Base-by-base conservation (phyloP, 2,329 filamentous ascomycete species). In the Colletotrichum cereale region DNA sequence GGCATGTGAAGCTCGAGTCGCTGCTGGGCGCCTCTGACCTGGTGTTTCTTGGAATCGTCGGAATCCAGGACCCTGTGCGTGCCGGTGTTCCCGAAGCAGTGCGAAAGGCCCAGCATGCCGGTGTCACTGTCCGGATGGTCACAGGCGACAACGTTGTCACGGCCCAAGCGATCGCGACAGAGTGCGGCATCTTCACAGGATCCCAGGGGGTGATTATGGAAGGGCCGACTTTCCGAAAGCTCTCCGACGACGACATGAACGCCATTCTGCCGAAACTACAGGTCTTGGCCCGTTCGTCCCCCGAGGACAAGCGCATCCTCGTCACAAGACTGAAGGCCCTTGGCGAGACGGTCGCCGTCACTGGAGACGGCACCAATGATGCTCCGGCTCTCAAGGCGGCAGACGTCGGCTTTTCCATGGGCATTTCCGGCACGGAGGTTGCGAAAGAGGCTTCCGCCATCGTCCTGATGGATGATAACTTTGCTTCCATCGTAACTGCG, bases 341-440 rank as follows among this genome's bases (percentile, higher is more conserved):
- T 71, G 90, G 90, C 31, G 88, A 91, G 78, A 91, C 88, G 5
- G 90, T 92, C 26, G 90, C 90, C 44, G 89, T 91, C 1, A 91
- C 90, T 40, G 90, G 90, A 73, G 90, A 91, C 74, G 90, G 89
- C 57, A 91, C 89, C 47, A 91, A 91, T 64, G 90, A 92, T 75
- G 89, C 89, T 1, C 88, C 90, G 31, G 90, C 90, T 66, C 81
- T 92, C 29, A 91, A 91, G 79, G 88, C 87, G 62, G 90, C 90
- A 11, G 90, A 92, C 78, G 89, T 92, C 62, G 90, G 90, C n/a
- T 91, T 92, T 76, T 89, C 90, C 7, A 91, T 91, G 89, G 90
- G 90, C 71, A 88, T 91, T 65, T 85, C 89, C 31, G 90, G 90
- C 72, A 91, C 90, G 7, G 89, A 91, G 76, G 89, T 90, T 5